Percentiles rank a stretch among this genome's conserved stretches.
Evolutionary conservation across 345 rosid species (phyloP).

Genomic region (Salix caprea): DNA sequence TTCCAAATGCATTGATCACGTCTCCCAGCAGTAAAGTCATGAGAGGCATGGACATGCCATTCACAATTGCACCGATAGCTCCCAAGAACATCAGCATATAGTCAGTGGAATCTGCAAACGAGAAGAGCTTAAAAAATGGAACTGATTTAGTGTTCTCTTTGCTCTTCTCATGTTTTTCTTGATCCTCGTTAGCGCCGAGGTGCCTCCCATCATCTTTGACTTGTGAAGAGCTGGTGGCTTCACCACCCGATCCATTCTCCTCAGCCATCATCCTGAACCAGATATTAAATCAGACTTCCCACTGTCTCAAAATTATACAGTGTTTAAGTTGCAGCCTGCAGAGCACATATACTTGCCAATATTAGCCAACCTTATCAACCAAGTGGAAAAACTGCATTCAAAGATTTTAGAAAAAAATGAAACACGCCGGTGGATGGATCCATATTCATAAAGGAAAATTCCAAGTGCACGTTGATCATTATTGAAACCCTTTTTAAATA

Average conservation of each 20-base stretch:
- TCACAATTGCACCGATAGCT: slow-evolving; percentile 30
- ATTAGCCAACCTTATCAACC: neutral
- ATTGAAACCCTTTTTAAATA: neutral
- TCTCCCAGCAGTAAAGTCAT: slow-evolving; percentile 34
- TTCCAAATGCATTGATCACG: slow-evolving; percentile 37
- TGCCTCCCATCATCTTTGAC: neutral
- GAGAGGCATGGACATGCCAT: slow-evolving; percentile 33
- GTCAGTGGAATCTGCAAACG: slow-evolving; percentile 35
- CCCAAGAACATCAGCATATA: slow-evolving; percentile 29
- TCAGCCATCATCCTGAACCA: neutral
- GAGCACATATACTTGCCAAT: neutral
- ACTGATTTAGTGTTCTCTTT: slow-evolving; percentile 17
- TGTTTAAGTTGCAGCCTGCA: neutral
- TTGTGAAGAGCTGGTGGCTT: neutral
- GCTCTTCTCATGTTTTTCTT: neutral
- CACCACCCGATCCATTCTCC: slow-evolving; percentile 10
- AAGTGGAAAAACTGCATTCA: neutral
- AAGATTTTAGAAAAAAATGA: neutral
- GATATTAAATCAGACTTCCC: neutral
- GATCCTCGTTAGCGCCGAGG: neutral
- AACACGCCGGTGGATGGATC: neutral
- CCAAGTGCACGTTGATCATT: neutral
- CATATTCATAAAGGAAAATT: neutral
- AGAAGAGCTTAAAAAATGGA: slow-evolving; percentile 37
- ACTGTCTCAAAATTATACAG: neutral